A percentile compares a stretch with the other conserved stretches of the same genome.
Evolutionary conservation across 2,329 filamentous ascomycete genomes (phyloP).

Genomic region (Beauveria sp.): DNA sequence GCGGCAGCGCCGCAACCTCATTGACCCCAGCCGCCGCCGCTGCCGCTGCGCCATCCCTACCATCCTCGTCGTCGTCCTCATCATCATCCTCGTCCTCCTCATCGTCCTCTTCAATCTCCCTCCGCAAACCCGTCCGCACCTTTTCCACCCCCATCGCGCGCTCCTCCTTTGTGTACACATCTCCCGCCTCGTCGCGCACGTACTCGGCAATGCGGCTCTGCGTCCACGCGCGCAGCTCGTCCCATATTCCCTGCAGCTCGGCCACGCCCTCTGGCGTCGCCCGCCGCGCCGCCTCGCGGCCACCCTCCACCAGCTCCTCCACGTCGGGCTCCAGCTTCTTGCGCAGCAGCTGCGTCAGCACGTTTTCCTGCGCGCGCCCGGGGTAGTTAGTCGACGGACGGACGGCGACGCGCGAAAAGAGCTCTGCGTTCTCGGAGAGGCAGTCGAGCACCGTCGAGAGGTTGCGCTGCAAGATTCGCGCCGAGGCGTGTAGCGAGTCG

Average conservation of each 20-base stretch:
- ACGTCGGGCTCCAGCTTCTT: constrained; percentile 78
- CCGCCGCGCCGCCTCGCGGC: constrained; percentile 39
- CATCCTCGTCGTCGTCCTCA: constrained; percentile 46
- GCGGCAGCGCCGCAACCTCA: constrained; percentile 18
- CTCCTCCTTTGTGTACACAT: constrained; percentile 67
- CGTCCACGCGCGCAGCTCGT: constrained; percentile 34
- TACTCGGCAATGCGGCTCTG: constrained; percentile 33
- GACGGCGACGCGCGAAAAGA: constrained; percentile 63
- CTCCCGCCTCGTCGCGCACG: constrained; percentile 38
- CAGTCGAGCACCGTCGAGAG: constrained; percentile 59
- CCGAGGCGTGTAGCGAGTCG: constrained; percentile 63
- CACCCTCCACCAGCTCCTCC: constrained; percentile 63
- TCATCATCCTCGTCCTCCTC: constrained; percentile 53
- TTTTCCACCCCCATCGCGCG: constrained; percentile 56
- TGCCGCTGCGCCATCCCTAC: constrained; percentile 31
- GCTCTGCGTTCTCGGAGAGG: constrained; percentile 55
- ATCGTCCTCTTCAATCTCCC: constrained; percentile 42
- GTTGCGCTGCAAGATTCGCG: constrained; percentile 63
- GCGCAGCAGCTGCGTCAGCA: constrained; percentile 63
- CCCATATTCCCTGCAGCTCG: constrained; percentile 50
- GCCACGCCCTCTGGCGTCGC: constrained; percentile 37
- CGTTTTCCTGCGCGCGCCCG: constrained; percentile 56
- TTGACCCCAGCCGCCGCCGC: constrained; percentile 15
- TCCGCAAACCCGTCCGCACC: constrained; percentile 63
- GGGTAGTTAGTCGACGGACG: constrained; percentile 72